Conservation (phyloP, 306 rosid genomes). For the Cyclanthera cordifolia region DNA sequence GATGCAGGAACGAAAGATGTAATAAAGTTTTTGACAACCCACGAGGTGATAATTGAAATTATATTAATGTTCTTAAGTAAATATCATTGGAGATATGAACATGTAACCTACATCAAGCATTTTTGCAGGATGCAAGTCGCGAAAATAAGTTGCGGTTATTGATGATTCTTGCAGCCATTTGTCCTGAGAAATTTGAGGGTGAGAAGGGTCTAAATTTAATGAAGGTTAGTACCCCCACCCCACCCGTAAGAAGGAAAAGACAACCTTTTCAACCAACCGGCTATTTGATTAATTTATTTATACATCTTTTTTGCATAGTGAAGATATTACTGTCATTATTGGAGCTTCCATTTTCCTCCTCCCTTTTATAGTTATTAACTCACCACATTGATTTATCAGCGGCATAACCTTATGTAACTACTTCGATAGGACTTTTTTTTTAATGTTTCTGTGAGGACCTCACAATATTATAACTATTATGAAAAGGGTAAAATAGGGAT, state of each 20-base stretch:
- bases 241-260: background rate
- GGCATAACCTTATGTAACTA: too few relatives aligned
- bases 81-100: constrained; percentile 1
- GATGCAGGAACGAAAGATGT: constrained; percentile 90
- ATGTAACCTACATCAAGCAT: constrained; percentile 10
- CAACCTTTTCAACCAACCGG: constrained; percentile 6
- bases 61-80: constrained; percentile 1
- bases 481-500: too few relatives aligned
- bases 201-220: constrained; percentile 82
- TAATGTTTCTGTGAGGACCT: too few relatives aligned
- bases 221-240: constrained; percentile 39
- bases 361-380: too few relatives aligned
- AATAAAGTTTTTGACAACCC: constrained; percentile 58
- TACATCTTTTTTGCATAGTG: background rate
- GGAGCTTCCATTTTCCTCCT: too few relatives aligned
- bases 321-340: background rate
- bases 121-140: constrained; percentile 64
- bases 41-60: constrained; percentile 36
- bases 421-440: too few relatives aligned
- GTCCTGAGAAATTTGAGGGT: constrained; percentile 89
- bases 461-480: too few relatives aligned
- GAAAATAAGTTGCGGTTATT: constrained; percentile 89
- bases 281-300: background rate
- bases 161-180: constrained; percentile 83
- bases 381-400: too few relatives aligned